A percentile compares a stretch with the other conserved stretches of the same genome.
Conservation (phyloP, 148 eudicot genomes). For the Salicornia ramosissima region DNA sequence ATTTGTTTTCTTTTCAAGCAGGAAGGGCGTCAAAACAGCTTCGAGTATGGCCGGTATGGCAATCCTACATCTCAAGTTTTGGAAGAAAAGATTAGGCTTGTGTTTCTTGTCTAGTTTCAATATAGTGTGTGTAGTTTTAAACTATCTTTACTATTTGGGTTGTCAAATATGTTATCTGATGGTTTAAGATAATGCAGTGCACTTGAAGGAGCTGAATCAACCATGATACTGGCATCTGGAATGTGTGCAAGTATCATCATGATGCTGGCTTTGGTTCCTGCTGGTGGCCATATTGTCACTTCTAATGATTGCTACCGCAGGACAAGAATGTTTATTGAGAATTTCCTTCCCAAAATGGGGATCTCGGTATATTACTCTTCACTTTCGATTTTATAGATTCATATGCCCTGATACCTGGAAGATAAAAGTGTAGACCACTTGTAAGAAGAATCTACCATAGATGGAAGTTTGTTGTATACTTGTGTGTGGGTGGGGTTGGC, state of each 20-base stretch:
- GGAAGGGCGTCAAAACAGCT: constrained; percentile 78
- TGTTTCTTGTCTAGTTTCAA: background rate
- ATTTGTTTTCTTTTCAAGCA: constrained; percentile 14
- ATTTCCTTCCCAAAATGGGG: constrained; percentile 85
- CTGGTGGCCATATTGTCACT: constrained; percentile 90
- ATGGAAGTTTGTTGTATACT: background rate
- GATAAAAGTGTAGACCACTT: background rate
- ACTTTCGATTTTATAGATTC: background rate
- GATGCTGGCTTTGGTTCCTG: constrained; percentile 87
- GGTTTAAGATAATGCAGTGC: constrained; percentile 44
- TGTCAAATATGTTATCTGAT: background rate
- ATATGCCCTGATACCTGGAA: background rate
- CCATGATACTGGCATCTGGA: constrained; percentile 80
- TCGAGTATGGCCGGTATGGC: constrained; percentile 92
- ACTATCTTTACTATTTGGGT: too few species aligned
- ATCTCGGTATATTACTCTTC: constrained; percentile 43
- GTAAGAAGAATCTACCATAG: background rate
- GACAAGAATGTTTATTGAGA: constrained; percentile 85
- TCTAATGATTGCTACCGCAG: constrained; percentile 88
- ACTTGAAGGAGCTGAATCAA: constrained; percentile 97
- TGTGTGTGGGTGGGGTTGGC: background rate
- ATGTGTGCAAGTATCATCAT: constrained; percentile 91
- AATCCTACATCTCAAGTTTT: constrained; percentile 62
- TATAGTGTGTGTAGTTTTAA: too few species aligned
- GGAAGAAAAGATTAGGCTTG: constrained; percentile 83